phyloP scores from a whole-genome alignment of 2,329 filamentous ascomycete species.

The Pseudogymnoascus sp. region DNA sequence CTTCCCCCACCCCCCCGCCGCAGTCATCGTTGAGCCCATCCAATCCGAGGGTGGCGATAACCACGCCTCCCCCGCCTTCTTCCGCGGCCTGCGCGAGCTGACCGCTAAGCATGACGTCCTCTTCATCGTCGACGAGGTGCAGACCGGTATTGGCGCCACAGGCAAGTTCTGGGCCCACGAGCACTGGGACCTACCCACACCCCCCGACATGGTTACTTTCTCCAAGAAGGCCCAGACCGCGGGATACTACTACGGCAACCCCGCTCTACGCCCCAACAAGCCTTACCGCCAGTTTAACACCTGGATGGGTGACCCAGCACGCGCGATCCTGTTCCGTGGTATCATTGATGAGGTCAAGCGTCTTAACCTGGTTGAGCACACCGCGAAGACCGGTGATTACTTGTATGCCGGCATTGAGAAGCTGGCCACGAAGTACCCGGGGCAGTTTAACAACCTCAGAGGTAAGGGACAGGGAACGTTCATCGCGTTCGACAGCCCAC shows the following conservation, averaged over 20 bases:
- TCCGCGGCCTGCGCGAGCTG: conserved; percentile 64
- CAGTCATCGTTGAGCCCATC: conserved; percentile 70
- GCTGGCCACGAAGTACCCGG: conserved; percentile 58
- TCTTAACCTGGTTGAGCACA: conserved; percentile 61
- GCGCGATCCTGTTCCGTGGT: conserved; percentile 67
- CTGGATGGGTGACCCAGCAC: conserved; percentile 77
- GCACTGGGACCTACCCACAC: conserved; percentile 65
- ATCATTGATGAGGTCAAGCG: conserved; percentile 69
- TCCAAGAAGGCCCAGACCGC: conserved; percentile 81
- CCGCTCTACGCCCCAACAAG: conserved; percentile 68
- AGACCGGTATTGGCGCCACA: conserved; percentile 77
- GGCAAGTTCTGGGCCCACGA: conserved; percentile 85
- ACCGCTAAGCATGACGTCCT: conserved; percentile 63
- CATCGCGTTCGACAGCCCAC: conserved; percentile 69
- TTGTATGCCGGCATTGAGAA: conserved; percentile 58
- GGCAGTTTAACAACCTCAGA: conserved; percentile 63
- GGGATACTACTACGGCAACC: conserved; percentile 73
- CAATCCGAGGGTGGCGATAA: conserved; percentile 81
- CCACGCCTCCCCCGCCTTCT: conserved; percentile 72
- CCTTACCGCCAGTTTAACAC: conserved; percentile 83
- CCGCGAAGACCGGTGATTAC: conserved; percentile 52
- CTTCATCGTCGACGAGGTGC: conserved; percentile 77
- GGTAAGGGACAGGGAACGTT: conserved; percentile 72
- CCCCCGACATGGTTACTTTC: conserved; percentile 83
- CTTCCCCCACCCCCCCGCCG: conserved; percentile 61